These are phyloP conservation scores for Huntiella abstrusa DNA, from an alignment of 2,329 filamentous ascomycete genomes.

Conservation along the genomic window DNA sequence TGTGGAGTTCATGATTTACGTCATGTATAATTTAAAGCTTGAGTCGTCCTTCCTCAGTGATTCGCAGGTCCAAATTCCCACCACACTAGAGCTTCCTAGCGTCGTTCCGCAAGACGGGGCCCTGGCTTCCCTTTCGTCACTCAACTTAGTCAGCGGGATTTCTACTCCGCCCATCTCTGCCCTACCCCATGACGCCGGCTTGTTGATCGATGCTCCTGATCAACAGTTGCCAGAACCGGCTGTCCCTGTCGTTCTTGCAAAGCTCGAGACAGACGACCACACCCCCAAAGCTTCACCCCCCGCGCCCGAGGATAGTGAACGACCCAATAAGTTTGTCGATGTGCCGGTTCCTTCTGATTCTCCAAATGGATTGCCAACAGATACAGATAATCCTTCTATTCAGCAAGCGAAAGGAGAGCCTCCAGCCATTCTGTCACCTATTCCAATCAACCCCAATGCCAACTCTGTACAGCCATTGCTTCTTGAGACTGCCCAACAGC, in stretches of 20 bases:
- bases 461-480: neutral
- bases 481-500: slow-evolving; percentile 39
- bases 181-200: no score
- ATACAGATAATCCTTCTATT: neutral
- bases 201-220: no score
- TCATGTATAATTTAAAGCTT: slow-evolving; percentile 91
- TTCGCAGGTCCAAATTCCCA: slow-evolving; percentile 71
- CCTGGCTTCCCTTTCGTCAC: neutral
- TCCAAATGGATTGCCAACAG: neutral
- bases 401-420: neutral
- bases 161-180: no score
- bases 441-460: neutral
- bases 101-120: slow-evolving; percentile 1
- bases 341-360: neutral
- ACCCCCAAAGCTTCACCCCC: no score
- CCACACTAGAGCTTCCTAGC: slow-evolving; percentile 23
- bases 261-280: no score
- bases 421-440: slow-evolving; percentile 1
- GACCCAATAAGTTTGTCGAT: no score
- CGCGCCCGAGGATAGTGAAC: no score
- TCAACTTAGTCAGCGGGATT: neutral
- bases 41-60: slow-evolving; percentile 90
- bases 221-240: no score
- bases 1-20: slow-evolving; percentile 97
- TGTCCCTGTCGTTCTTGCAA: no score